Evolutionary conservation across 2,329 filamentous ascomycete genomes (phyloP).

Genomic region (Fusarium chuoi): DNA sequence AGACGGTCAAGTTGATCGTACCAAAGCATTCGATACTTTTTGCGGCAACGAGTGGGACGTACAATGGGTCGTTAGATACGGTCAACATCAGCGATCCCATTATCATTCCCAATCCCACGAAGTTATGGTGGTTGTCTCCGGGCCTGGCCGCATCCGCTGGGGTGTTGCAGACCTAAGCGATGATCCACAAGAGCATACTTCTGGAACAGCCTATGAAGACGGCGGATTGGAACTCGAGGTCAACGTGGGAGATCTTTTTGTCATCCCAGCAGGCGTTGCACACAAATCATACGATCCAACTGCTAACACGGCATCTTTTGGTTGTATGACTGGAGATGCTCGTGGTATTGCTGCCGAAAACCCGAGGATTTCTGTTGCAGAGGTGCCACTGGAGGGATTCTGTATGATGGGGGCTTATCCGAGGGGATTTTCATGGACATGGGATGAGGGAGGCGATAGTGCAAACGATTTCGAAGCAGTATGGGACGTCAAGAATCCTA

Average conservation of each 20-base stretch:
- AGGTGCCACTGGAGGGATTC: constrained; percentile 5
- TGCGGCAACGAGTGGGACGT: constrained; percentile 6
- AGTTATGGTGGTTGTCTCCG: constrained; percentile 9
- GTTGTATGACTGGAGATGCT: constrained; percentile 13
- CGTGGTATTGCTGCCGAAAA: not conserved
- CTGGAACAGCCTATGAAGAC: not conserved
- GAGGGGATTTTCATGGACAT: constrained; percentile 4
- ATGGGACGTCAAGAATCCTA: not conserved
- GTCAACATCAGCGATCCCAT: constrained; percentile 10
- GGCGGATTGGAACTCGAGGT: constrained; percentile 8
- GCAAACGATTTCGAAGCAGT: constrained; percentile 1
- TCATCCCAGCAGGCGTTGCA: constrained; percentile 11
- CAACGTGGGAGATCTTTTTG: constrained; percentile 11
- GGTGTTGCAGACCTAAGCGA: constrained; percentile 14
- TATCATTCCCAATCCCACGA: constrained; percentile 15
- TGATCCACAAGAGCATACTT: constrained; percentile 7
- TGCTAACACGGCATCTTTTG: not conserved
- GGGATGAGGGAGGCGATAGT: constrained; percentile 18
- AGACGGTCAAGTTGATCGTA: constrained; percentile 6
- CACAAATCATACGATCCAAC: constrained; percentile 10
- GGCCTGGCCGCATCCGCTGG: constrained; percentile 8
- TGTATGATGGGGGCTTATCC: constrained; percentile 25
- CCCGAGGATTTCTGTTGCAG: not conserved
- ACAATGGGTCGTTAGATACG: constrained; percentile 11
- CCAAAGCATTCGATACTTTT: constrained; percentile 6